Evolutionary conservation across 495 filamentous ascomycete genomes (phyloP), one percentile per base, ranked within the genome.

Genomic region (Penicillium antarcticum): DNA sequence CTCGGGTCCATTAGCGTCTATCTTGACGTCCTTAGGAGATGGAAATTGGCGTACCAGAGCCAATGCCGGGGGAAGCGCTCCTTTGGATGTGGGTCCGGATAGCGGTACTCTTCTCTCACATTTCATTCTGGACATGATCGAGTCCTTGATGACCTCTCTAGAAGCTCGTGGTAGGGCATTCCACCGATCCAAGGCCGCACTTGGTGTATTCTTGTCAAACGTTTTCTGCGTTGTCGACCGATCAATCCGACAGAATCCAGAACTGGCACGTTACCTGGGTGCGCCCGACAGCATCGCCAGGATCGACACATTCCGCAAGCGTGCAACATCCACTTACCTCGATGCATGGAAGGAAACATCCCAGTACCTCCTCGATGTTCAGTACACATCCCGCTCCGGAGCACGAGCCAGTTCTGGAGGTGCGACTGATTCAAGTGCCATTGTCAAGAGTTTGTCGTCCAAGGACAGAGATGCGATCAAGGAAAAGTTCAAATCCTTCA

Each of bases 381-480:
- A 92, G 52, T 92, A 95, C 71, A 97, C 91, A 2, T 92, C 83
- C 63, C 86, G 88, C 23, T 59, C 53, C 29, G 64, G 64, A 13
- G 60, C 65, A 24, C 82, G 89, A 3, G 88, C 89, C 6, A 77
- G 82, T 6, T 90, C 87, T 5, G 82, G 87, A 24, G 81, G 75
- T 4, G 69, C 75, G 13, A 79, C 88, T 19, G 87, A 92, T 63
- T 92, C 87, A 7, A 83, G 84, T 13, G 86, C 85, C 10, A 87
- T 97, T 45, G 76, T 96, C 58, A 94, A 95, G 65, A 79, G 80
- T 5, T 74, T 98, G 8, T 83, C 78, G 42, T 88, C 84, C 60
- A 95, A 94, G 64, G 94, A 97, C 57, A 94, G 91, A 62, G 94
- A 97, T 62, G 86, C 83, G 11, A 92, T 97, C 68, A 99, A 97